Evolutionary conservation across 345 rosid genomes (phyloP), one percentile per base, ranked within the genome.

Genomic region (Corchorus olitorius): DNA sequence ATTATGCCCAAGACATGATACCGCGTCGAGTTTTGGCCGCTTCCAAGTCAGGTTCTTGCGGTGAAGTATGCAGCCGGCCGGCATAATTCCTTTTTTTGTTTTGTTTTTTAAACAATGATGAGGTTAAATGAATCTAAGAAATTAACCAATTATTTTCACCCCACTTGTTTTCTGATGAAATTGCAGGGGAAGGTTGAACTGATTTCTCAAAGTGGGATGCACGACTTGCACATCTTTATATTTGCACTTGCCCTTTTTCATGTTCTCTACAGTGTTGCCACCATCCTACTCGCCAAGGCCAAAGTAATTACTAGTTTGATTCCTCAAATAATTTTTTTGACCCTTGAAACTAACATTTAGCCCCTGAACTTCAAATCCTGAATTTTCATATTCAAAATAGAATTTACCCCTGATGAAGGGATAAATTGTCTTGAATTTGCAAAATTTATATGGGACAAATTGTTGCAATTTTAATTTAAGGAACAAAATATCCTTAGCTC

Each of bases 201-300:
- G 82, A 83, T 86, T 69, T 84, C 94, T 11, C 77, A 41, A 65
- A 73, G 80, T 4, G 92, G 89, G 53, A 48, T 90, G 81, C 90
- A 89, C 76, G 92, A 90, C 41, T 74, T 90, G 81, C 94, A 87
- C 69, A 88, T 89, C 34, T 89, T 87, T 73, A 87, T 90, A 60
- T 90, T 89, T 65, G 85, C 86, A 39, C 84, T 90, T 14, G 94
- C 92, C 39, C 86, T 85, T 56, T 81, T 89, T 64, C 94, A 90
- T 67, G 89, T 90, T 20, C 61, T 86, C 13, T 86, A 89, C 69
- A 86, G 91, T 58, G 84, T 81, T 2, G 70, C 80, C 50, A 87
- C 92, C 0, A 88, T 88, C 79, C 76, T 76, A 53, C 75, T 83
- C 11, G 88, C 82, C 10, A 72, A 67, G 74, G 86, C 86, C 39